Evolutionary conservation across 331 rosid genomes (phyloP).

Genomic region (Malus hybrid): DNA sequence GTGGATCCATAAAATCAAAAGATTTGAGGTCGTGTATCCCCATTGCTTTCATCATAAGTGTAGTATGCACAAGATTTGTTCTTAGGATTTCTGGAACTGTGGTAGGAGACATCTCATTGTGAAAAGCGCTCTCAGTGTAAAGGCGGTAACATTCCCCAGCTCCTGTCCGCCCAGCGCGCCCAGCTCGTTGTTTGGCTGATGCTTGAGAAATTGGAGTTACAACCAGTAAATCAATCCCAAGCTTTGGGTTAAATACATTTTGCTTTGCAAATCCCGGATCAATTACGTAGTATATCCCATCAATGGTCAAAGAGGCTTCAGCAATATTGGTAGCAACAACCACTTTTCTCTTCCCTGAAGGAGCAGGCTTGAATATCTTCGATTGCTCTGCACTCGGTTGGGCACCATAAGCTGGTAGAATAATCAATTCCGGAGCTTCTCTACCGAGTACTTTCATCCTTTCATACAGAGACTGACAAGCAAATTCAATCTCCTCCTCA

Average conservation of each 20-base stretch:
- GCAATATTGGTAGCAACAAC: constrained; percentile 96
- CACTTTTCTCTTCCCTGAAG: constrained; percentile 92
- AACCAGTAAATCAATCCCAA: constrained; percentile 84
- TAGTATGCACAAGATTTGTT: constrained; percentile 66
- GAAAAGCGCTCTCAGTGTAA: constrained; percentile 81
- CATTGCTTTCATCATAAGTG: constrained; percentile 88
- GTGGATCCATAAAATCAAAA: constrained; percentile 96
- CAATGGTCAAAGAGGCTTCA: constrained; percentile 88
- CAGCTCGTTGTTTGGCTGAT: constrained; percentile 89
- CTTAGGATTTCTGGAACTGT: constrained; percentile 84
- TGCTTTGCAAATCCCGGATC: constrained; percentile 95
- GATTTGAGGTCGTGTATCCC: constrained; percentile 80
- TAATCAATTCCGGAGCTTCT: constrained; percentile 75
- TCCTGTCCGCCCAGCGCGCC: constrained; percentile 93
- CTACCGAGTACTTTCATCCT: constrained; percentile 82
- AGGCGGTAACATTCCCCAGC: constrained; percentile 94
- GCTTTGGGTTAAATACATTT: constrained; percentile 89
- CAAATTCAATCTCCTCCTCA: constrained; percentile 92
- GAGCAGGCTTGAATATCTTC: constrained; percentile 83
- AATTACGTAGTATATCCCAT: constrained; percentile 82
- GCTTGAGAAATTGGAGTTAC: constrained; percentile 96
- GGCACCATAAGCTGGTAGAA: constrained; percentile 86
- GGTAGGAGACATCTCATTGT: constrained; percentile 88
- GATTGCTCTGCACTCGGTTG: constrained; percentile 93
- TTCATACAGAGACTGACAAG: constrained; percentile 87